Percentiles rank a stretch among this genome's conserved stretches.
Evolutionary conservation across 495 filamentous ascomycete species (phyloP).

Genomic region (Aspergillus kassunensis): DNA sequence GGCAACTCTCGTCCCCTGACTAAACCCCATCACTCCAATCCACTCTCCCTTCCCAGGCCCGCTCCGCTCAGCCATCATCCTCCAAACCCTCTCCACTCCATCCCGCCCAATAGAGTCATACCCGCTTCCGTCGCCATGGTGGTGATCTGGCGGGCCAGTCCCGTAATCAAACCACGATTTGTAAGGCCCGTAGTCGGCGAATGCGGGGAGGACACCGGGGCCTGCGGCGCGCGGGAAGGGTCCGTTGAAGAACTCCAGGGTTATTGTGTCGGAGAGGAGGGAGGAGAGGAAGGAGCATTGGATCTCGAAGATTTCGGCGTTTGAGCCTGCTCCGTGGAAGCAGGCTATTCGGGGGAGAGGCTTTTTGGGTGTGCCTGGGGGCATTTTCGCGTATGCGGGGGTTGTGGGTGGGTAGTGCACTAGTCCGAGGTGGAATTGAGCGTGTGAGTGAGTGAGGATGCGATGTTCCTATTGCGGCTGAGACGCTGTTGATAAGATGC

Average conservation of each 20-base stretch:
- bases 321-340: conserved; percentile 35
- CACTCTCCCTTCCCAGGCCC: conserved; percentile 45
- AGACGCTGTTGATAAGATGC: too few species aligned
- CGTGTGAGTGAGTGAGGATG: too few species aligned
- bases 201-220: conserved; percentile 35
- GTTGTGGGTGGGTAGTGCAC: too few species aligned
- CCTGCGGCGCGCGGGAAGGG: conserved; percentile 27
- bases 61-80: conserved; percentile 27
- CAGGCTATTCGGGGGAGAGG: conserved; percentile 32
- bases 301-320: conserved; percentile 22
- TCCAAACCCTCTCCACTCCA: conserved; percentile 19
- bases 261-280: conserved; percentile 20
- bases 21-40: conserved; percentile 54
- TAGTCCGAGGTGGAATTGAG: too few species aligned
- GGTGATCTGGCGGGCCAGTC: conserved; percentile 12
- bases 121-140: conserved; percentile 26
- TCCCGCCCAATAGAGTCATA: conserved; percentile 16
- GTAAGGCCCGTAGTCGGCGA: conserved; percentile 49
- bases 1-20: conserved; percentile 56
- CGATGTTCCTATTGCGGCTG: too few species aligned
- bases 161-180: conserved; percentile 47
- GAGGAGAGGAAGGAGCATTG: conserved; percentile 25
- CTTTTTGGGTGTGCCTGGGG: too few species aligned
- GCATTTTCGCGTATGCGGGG: too few species aligned
- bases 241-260: conserved; percentile 29